Base-by-base conservation (phyloP, 805 yeast species). In the Wickerhamomyces alni region DNA sequence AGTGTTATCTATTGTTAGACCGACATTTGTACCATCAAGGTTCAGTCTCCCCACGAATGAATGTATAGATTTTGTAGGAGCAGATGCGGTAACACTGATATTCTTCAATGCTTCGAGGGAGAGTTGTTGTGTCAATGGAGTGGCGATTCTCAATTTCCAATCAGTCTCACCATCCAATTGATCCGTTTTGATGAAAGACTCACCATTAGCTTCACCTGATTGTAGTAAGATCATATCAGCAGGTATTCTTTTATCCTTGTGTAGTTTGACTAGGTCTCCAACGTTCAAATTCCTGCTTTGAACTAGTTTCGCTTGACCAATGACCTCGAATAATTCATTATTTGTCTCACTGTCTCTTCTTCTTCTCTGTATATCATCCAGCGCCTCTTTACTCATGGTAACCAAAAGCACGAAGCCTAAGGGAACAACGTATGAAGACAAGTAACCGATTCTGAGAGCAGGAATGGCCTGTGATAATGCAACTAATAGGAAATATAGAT, bases 131-230 rank as follows among this genome's bases (percentile, higher is more conserved):
- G 96, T 86, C 22, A 79, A 54, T 11, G 80, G 72, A 35, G 81
- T 73, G 0, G 96, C 93, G 29, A 86, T 65, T 52, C 99, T 70
- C 40, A 93, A 68, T 59, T 93, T 93, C 99, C 99, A 93, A 64
- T 93, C 99, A 6, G 99, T 93, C 61, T 93, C 99, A 57, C 99
- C 99, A 61, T 93, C 99, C 37, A 93, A 69, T 63, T 93, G 99
- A 66, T 93, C 99, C 1, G 99, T 93, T 53, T 95, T 85, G 47
- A 93, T 86, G 54, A 94, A 93, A 2, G 89, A 74, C 56, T 93
- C 99, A 8, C 96, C 97, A 3, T 74, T 70, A 3, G 70, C 57
- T 56, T 87, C 96, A 41, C 87, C 80, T 1, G 96, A 81, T 56
- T 87, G 94, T 33, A 93, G 63, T 21, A 93, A 62, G 8, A 93